phyloP scores from a whole-genome alignment of 176 grass and related monocot species.

The Cenchrus fungigraminus region DNA sequence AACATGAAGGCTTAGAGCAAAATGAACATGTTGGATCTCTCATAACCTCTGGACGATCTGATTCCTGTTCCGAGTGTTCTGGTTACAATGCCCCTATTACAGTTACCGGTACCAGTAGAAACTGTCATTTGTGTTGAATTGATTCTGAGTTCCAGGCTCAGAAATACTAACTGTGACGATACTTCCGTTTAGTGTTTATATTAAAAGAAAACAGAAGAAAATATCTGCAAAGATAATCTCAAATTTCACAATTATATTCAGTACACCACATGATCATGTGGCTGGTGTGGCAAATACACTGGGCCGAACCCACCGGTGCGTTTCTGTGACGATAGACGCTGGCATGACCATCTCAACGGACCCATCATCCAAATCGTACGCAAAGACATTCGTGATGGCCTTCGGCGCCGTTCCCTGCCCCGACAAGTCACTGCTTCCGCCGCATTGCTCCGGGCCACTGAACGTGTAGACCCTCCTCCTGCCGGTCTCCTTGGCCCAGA shows the following conservation, averaged over 20 bases:
- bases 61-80: not conserved
- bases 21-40: not conserved
- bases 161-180: not conserved
- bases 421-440: too few relatives aligned
- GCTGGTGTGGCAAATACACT: not conserved
- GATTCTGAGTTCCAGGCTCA: not conserved
- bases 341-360: not conserved
- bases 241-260: not conserved
- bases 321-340: not conserved
- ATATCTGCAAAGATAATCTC: not conserved
- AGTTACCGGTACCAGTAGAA: not conserved
- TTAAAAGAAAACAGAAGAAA: not conserved
- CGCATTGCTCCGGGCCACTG: not conserved
- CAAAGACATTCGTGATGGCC: not conserved
- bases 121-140: not conserved
- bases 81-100: not conserved
- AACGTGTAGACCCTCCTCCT: not conserved
- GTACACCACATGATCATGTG: not conserved
- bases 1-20: not conserved
- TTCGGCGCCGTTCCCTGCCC: not conserved
- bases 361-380: slow-evolving; percentile 17
- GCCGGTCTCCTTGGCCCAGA: not conserved
- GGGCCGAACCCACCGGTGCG: not conserved
- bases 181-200: not conserved
- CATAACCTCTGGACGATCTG: not conserved